Evolutionary conservation across 352 stramenopile species (phyloP).

Genomic region (Phytophthora megakarya): DNA sequence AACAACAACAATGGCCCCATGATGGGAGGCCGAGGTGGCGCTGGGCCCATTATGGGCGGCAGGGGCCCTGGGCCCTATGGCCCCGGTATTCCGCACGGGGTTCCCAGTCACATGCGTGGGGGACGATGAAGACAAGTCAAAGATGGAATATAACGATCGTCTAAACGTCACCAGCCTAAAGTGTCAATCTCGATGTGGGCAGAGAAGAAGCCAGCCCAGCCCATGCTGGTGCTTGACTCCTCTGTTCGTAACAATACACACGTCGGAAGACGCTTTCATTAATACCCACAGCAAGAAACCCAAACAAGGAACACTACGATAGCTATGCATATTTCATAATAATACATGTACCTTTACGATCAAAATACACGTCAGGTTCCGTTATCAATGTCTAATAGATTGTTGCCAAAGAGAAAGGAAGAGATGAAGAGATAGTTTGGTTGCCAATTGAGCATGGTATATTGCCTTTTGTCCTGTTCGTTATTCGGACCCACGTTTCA

Average conservation of each 20-base stretch:
- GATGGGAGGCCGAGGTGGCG: constrained; percentile 38
- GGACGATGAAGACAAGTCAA: constrained; percentile 43
- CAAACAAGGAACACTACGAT: background rate
- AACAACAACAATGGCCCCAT: constrained; percentile 42
- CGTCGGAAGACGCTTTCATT: constrained; percentile 21
- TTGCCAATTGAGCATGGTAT: constrained; percentile 42
- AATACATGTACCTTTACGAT: background rate
- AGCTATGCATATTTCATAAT: too few relatives aligned
- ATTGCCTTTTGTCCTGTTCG: constrained; percentile 53
- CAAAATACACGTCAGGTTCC: background rate
- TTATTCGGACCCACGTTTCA: constrained; percentile 36
- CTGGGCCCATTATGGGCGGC: constrained; percentile 28
- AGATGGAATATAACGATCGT: constrained; percentile 30
- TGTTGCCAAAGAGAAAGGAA: too few relatives aligned
- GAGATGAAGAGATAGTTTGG: constrained; percentile 5
- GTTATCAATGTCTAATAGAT: too few relatives aligned
- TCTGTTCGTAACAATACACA: constrained; percentile 20
- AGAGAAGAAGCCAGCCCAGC: constrained; percentile 34
- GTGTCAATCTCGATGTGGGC: constrained; percentile 27
- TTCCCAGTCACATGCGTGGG: constrained; percentile 51
- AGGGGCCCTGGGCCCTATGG: constrained; percentile 40
- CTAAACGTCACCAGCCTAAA: constrained; percentile 31
- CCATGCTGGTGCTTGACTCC: constrained; percentile 3
- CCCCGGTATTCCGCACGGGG: constrained; percentile 50
- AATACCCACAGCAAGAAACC: too few relatives aligned